Evolutionary conservation across 179 eudicot species (phyloP), one percentile per base, ranked within the genome.

Genomic region (Beta lomatogona): DNA sequence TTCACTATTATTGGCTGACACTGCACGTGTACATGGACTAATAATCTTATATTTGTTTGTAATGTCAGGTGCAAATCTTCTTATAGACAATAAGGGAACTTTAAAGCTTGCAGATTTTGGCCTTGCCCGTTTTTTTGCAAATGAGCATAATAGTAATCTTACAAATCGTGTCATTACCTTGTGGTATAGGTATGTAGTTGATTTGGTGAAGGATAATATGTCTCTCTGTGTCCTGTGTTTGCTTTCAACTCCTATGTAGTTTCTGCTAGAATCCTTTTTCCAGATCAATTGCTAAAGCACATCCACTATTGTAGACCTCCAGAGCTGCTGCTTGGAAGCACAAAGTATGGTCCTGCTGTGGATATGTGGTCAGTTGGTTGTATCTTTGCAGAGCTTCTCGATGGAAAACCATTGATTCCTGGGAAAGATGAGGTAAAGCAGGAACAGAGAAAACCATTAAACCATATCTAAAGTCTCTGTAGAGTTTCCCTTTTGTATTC

Each of bases 31-130:
- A 65, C 1, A 31, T 46, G 57, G 73, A 80, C 59, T 76, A 45
- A 46, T 72, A 55, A 45, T 65, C n/a, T 28, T 77, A 9, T 73
- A 10, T 73, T 10, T 71, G 73, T 73, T 79, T 71, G 8, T 57
- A 54, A 21, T 58, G 53, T 73, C 91, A 96, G 97, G 97, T 50
- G 92, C 97, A 67, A 94, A 96, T 88, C 97, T 94, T 84, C 93
- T 96, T 21, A 94, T 96, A 83, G 95, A 96, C 86, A 96, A 96
- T 58, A 93, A 96, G 82, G 99, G 99, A 75, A 91, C 87, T 81
- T 86, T 96, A 81, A 96, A 96, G 86, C 98, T 97, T 80, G 98
- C 98, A 22, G 99, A 97, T 92, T 97, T 97, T 89, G 98, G 98
- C 28, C 90, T 97, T 63, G 98, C 99, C 10, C 93, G 99, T 64